Conservation (phyloP, 768 basidiomycete genomes). For the Steccherinum ochraceum region DNA sequence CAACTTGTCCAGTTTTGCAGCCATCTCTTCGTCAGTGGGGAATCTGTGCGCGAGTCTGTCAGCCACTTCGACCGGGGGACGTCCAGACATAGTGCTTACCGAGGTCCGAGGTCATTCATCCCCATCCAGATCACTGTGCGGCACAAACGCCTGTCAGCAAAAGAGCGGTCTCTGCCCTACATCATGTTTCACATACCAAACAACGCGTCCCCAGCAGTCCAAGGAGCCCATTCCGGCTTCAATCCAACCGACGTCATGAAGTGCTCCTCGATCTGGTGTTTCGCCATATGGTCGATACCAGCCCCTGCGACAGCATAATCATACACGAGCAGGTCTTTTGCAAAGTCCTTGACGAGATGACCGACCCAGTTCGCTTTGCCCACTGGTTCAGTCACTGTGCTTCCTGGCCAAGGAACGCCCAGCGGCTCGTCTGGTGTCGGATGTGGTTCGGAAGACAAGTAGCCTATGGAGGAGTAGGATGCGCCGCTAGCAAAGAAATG, state of each 20-base stretch:
- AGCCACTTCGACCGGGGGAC: too few relatives aligned
- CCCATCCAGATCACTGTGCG: constrained; percentile 63
- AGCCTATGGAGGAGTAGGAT: constrained; percentile 45
- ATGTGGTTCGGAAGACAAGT: constrained; percentile 4
- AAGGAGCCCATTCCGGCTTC: constrained; percentile 20
- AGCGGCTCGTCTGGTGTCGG: neutral
- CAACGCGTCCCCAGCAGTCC: constrained; percentile 18
- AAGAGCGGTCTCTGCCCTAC: too few relatives aligned
- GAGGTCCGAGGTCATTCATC: constrained; percentile 65
- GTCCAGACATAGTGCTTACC: too few relatives aligned
- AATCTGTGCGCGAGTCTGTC: too few relatives aligned
- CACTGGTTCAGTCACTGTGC: constrained; percentile 23
- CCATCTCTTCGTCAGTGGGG: too few relatives aligned
- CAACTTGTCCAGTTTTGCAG: constrained; percentile 20
- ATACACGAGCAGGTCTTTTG: constrained; percentile 39
- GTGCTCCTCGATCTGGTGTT: constrained; percentile 29
- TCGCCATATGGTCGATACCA: constrained; percentile 32
- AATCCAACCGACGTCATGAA: constrained; percentile 30
- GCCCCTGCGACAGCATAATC: constrained; percentile 54
- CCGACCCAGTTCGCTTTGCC: constrained; percentile 56
- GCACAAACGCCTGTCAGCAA: constrained; percentile 16
- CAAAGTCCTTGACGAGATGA: constrained; percentile 38
- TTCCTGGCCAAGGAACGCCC: neutral
- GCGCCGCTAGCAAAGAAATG: constrained; percentile 39
- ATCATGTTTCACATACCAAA: constrained; percentile 17